These are phyloP conservation scores for Ambrosiella cleistominuta DNA, from an alignment of 2,329 filamentous ascomycete species.

Conservation along the genomic window DNA sequence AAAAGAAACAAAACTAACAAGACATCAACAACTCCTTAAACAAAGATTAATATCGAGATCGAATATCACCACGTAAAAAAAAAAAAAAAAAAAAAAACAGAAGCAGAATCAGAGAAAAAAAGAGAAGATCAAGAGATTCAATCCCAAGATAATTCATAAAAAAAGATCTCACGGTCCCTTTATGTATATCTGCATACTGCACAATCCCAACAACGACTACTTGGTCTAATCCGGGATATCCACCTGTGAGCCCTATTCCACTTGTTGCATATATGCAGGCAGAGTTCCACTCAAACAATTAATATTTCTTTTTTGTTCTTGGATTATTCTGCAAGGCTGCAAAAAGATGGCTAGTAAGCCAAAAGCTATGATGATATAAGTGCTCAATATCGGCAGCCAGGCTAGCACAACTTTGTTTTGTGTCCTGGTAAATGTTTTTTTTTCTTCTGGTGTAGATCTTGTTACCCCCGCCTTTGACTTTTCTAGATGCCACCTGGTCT, in stretches of 20 bases:
- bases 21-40: not conserved
- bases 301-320: not conserved
- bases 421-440: not conserved
- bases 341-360: not conserved
- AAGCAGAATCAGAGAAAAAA: not conserved
- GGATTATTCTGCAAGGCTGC: not conserved
- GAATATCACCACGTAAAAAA: not conserved
- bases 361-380: not conserved
- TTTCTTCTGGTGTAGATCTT: too few species aligned
- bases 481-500: too few species aligned
- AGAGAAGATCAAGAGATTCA: not conserved
- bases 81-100: not conserved
- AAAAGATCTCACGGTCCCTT: not conserved
- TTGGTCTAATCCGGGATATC: not conserved
- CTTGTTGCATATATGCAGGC: not conserved
- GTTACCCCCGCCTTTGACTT: too few species aligned
- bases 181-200: not conserved
- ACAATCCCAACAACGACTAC: not conserved
- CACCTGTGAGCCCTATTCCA: not conserved
- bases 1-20: not conserved
- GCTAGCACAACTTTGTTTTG: not conserved
- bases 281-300: not conserved
- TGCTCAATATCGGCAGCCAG: not conserved
- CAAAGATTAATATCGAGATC: not conserved
- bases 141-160: not conserved